A percentile compares a stretch with the other conserved stretches of the same genome.
Conservation (phyloP, 2,329 filamentous ascomycete genomes). For the Pseudocercospora crystallina region DNA sequence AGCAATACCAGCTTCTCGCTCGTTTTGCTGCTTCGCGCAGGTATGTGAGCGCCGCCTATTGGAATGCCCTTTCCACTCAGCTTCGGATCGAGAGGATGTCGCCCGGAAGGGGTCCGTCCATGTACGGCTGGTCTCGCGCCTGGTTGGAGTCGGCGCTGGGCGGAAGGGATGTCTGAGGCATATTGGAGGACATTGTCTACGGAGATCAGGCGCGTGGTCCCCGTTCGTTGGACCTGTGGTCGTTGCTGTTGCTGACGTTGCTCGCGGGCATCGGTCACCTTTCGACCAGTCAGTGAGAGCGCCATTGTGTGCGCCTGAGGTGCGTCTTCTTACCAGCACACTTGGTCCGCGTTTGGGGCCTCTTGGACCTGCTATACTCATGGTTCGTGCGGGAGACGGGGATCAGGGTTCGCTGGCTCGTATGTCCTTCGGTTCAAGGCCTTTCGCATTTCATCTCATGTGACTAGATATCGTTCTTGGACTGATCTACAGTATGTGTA, state of each 20-base stretch:
- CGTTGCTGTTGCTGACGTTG: slow-evolving; percentile 16
- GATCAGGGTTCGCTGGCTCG: background rate
- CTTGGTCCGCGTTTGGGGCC: slow-evolving; percentile 22
- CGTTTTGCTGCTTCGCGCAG: slow-evolving; percentile 85
- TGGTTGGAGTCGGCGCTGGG: slow-evolving; percentile 76
- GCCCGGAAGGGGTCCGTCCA: slow-evolving; percentile 50
- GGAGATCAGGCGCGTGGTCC: slow-evolving; percentile 68
- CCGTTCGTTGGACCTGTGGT: slow-evolving; percentile 24
- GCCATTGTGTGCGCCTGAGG: slow-evolving; percentile 12
- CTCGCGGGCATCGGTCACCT: slow-evolving; percentile 28
- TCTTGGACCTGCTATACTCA: slow-evolving; percentile 21
- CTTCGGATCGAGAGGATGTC: slow-evolving; percentile 55
- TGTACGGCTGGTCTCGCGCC: slow-evolving; percentile 50
- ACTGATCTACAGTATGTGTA: no score
- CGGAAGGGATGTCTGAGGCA: slow-evolving; percentile 91
- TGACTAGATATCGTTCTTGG: no score
- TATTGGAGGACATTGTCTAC: slow-evolving; percentile 96
- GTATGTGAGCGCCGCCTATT: slow-evolving; percentile 55
- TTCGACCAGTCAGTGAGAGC: slow-evolving; percentile 13
- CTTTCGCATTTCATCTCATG: no score
- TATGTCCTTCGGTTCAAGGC: no score
- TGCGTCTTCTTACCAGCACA: slow-evolving; percentile 17
- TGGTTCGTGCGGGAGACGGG: slow-evolving; percentile 1
- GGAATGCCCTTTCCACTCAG: slow-evolving; percentile 54
- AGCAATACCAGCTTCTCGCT: slow-evolving; percentile 96